These are phyloP conservation scores for Botryobasidium botryosum DNA, from an alignment of 768 basidiomycete genomes.

Conservation along the genomic window DNA sequence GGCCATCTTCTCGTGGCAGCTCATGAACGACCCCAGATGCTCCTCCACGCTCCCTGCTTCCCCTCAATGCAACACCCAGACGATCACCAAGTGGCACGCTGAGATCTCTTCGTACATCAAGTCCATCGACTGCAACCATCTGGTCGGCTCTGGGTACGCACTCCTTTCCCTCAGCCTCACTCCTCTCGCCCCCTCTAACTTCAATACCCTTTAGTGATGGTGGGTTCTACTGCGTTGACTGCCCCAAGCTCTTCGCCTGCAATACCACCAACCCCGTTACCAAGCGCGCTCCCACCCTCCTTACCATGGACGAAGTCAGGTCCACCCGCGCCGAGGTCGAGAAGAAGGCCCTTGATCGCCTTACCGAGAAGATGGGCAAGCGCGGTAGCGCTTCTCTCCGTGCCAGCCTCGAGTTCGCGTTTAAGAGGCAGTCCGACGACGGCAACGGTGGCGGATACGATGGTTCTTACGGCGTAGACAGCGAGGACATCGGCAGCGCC, in stretches of 20 bases:
- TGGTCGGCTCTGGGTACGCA: constrained; percentile 32
- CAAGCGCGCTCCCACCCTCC: too few relatives aligned
- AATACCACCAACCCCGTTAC: constrained; percentile 24
- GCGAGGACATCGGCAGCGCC: constrained; percentile 42
- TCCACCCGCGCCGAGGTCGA: constrained; percentile 17
- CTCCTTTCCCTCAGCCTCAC: too few relatives aligned
- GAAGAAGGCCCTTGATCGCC: too few relatives aligned
- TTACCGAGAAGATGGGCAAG: too few relatives aligned
- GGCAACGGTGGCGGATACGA: constrained; percentile 33
- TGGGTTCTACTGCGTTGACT: constrained; percentile 39
- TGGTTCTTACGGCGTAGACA: constrained; percentile 47
- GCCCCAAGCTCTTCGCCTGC: constrained; percentile 35
- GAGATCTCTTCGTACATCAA: constrained; percentile 29
- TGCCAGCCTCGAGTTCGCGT: too few relatives aligned
- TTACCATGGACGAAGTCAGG: too few relatives aligned
- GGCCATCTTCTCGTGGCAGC: constrained; percentile 11
- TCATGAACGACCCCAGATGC: constrained; percentile 10
- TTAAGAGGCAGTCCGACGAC: not conserved
- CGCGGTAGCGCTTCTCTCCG: too few relatives aligned
- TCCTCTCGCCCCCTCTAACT: too few relatives aligned
- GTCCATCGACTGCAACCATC: constrained; percentile 40
- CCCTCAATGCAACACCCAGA: constrained; percentile 29
- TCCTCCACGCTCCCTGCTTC: not conserved
- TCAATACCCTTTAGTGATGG: too few relatives aligned
- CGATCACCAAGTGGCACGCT: constrained; percentile 41